phyloP scores from a whole-genome alignment of 2,329 filamentous ascomycete species.

The Daldinia sp. region DNA sequence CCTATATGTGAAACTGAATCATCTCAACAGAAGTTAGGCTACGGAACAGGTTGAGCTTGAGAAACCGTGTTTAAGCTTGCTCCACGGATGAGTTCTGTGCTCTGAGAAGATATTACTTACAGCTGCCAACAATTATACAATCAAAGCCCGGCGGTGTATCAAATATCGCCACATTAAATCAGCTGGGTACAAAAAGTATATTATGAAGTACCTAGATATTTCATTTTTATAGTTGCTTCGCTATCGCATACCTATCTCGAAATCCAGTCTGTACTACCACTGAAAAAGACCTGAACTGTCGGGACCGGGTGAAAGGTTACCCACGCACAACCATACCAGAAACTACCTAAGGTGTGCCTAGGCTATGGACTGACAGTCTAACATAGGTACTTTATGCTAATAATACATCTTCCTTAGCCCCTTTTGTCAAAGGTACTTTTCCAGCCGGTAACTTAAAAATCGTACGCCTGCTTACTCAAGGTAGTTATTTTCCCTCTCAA shows the following conservation, averaged over 20 bases:
- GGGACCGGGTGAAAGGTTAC: not conserved
- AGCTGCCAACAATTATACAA: not conserved
- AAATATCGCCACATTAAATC: not conserved
- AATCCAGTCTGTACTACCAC: not conserved
- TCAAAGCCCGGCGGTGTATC: not conserved
- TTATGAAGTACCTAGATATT: not conserved
- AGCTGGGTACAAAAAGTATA: not conserved
- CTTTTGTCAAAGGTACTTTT: not conserved
- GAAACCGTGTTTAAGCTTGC: constrained; percentile 3
- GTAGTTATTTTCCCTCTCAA: not conserved
- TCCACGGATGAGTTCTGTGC: not conserved
- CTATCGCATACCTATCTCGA: not conserved
- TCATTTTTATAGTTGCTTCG: not conserved
- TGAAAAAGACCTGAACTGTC: not conserved
- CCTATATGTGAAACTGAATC: not conserved
- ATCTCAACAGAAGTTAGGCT: not conserved
- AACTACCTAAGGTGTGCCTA: not conserved
- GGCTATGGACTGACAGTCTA: not conserved
- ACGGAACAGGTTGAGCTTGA: not conserved
- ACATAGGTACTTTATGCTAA: not conserved
- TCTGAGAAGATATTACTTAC: not conserved
- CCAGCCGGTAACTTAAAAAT: not conserved
- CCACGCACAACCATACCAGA: not conserved
- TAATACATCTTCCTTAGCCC: not conserved
- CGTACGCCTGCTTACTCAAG: not conserved